Base-by-base conservation (phyloP, 106 monocot species). In the Triglochin maritima region DNA sequence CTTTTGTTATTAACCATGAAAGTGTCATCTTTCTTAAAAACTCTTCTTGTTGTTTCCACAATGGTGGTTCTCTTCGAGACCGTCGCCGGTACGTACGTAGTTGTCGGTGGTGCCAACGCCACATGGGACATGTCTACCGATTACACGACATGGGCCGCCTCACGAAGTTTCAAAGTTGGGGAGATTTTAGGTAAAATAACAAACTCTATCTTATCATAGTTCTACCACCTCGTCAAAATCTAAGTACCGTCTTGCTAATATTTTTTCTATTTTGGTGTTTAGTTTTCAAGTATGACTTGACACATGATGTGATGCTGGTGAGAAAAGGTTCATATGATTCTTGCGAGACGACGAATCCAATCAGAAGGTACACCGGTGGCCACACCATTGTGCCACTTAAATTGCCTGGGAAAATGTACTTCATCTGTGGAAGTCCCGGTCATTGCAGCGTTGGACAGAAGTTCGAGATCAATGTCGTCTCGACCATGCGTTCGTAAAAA, bases 401-500 rank as follows among this genome's bases (percentile, higher is more conserved):
- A 7, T 3, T 52, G 8, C 42, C 50, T 3, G 81, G 74, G 7
- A 77, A 17, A 0, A 67, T 77, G 15, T 89, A 86, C 76, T 89
- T 85, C 79, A 73, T 85, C 76, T 89, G 89, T 49, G 75, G 81
- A 4, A 17, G 44, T 4, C 46, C 69, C 9, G 70, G 69, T 10
- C 89, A 89, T 78, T 89, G 89, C 70, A 0, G 0, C 11, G 0
- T 0, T 0, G 85, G 89, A 56, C 80, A 81, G 85, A 81, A 83
- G 73, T 12, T 89, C 29, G 63, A 49, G 15, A 49, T 87, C 50
- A 12, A 68, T 15, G 69, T 73, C 14, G 69, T 53, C 17, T 29
- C 29, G 29, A 29, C 29, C 29, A 29, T 0, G 29, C 29, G 1
- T 29, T 29, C 29, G 29, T 29, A 29, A 29, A 29, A 29, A 29